A percentile compares a stretch with the other conserved stretches of the same genome.
These are phyloP conservation scores for Solanum appendiculatum DNA, from an alignment of 257 asterid genomes.

Conservation along the genomic window DNA sequence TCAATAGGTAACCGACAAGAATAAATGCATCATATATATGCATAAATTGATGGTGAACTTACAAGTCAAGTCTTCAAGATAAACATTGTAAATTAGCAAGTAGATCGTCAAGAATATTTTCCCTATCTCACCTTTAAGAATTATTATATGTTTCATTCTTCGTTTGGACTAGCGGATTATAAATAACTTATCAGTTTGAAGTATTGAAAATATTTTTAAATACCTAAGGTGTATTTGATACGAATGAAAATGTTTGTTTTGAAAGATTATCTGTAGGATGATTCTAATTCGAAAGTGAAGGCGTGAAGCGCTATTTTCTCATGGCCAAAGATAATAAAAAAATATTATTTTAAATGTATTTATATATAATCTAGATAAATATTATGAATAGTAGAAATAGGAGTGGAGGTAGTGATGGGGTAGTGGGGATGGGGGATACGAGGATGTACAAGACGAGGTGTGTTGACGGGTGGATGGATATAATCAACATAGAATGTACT, in stretches of 20 bases:
- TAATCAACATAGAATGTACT: not conserved
- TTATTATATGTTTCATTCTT: not conserved
- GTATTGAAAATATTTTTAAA: not conserved
- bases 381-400: no score
- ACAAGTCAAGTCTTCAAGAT: not conserved
- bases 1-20: not conserved
- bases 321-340: not conserved
- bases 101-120: not conserved
- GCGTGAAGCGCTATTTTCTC: no score
- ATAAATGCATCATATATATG: not conserved
- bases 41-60: not conserved
- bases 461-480: no score
- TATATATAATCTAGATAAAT: not conserved
- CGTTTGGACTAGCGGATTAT: not conserved
- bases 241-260: no score
- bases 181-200: not conserved
- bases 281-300: no score
- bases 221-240: accelerated
- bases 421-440: not conserved
- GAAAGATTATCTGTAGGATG: no score
- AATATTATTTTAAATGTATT: no score
- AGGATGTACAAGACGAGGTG: not conserved
- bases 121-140: not conserved
- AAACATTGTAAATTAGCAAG: not conserved
- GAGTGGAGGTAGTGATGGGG: not conserved